A percentile compares a stretch with the other conserved stretches of the same genome.
Evolutionary conservation across 140 eudicot genomes (phyloP).

Genomic region (Anethum foeniculum): DNA sequence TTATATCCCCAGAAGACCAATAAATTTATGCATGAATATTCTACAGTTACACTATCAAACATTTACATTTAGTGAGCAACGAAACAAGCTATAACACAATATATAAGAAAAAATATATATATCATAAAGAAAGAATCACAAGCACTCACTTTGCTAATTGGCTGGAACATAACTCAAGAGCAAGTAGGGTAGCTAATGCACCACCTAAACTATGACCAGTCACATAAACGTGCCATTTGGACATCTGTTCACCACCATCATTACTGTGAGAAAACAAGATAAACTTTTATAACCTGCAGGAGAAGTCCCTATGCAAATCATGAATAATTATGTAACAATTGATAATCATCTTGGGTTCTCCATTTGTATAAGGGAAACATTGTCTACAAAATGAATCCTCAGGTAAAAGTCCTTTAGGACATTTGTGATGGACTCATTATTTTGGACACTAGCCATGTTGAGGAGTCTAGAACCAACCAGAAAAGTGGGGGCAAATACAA

Average conservation of each 20-base stretch:
- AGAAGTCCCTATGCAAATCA: neutral
- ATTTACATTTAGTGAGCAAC: neutral
- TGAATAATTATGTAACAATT: neutral
- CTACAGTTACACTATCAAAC: neutral
- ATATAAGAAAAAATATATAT: neutral
- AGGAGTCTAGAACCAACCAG: neutral
- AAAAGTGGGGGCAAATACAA: neutral
- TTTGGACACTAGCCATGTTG: neutral
- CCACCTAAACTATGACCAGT: slow-evolving; percentile 99
- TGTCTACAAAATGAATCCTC: neutral
- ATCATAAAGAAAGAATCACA: neutral
- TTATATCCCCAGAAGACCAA: neutral
- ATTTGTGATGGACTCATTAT: neutral
- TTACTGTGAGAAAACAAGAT: slow-evolving; percentile 33
- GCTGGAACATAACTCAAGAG: slow-evolving; percentile 91
- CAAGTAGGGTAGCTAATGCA: slow-evolving; percentile 93
- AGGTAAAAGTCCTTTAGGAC: neutral
- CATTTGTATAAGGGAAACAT: neutral
- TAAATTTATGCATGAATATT: neutral
- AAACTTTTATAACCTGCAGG: neutral
- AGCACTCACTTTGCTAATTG: slow-evolving; percentile 78
- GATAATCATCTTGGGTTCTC: neutral
- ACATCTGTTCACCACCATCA: slow-evolving; percentile 36
- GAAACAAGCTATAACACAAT: neutral
- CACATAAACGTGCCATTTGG: slow-evolving; percentile 81